Evolutionary conservation across 106 monocot species (phyloP).

Genomic region (Phalaenopsis equestris): DNA sequence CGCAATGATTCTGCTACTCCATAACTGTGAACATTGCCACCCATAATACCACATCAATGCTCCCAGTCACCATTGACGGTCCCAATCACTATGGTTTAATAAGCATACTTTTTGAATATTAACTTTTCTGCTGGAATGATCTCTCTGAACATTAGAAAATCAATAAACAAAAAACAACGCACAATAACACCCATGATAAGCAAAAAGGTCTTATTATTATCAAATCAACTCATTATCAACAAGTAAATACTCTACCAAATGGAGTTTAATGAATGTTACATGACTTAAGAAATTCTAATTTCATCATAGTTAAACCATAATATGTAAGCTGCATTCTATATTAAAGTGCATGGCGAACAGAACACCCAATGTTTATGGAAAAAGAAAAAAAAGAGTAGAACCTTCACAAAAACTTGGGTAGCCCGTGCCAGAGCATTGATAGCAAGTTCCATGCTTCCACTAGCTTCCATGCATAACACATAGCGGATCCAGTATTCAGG

Average conservation of each 20-base stretch:
- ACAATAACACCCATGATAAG: not conserved
- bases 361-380: not conserved
- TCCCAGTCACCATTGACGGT: not conserved
- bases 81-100: not conserved
- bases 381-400: conserved; percentile 9
- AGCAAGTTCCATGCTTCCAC: conserved; percentile 92
- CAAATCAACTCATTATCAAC: not conserved
- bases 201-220: not conserved
- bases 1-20: not conserved
- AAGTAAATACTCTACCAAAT: not conserved
- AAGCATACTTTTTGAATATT: not conserved
- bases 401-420: conserved; percentile 99
- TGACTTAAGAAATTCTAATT: not conserved
- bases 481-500: conserved; percentile 95
- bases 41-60: not conserved
- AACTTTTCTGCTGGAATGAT: not conserved
- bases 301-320: not conserved
- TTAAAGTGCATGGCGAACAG: not conserved
- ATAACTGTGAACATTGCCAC: not conserved
- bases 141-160: not conserved
- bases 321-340: not conserved
- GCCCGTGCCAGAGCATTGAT: conserved; percentile 94
- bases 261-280: not conserved
- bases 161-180: not conserved
- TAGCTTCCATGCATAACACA: conserved; percentile 80